phyloP scores from a whole-genome alignment of 257 asterid species.

The Solanum clarkiae region DNA sequence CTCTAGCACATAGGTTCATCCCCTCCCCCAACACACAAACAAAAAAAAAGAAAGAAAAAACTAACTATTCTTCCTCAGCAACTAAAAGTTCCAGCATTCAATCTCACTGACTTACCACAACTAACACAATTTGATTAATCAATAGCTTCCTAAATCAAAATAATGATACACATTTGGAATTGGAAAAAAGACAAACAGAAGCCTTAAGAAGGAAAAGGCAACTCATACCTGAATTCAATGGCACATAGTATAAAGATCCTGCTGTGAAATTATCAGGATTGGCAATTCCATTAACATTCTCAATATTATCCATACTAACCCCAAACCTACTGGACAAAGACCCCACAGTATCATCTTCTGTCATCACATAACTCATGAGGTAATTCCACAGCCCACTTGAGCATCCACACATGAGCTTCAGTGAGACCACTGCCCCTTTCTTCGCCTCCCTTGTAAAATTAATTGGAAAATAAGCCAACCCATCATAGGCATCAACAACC shows the following conservation, averaged over 20 bases:
- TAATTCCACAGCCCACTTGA: conserved; percentile 95
- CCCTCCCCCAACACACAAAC: background rate
- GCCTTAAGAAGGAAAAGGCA: background rate
- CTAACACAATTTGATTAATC: background rate
- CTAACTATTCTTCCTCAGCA: background rate
- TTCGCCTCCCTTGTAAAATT: conserved; percentile 64
- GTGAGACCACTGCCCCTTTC: conserved; percentile 71
- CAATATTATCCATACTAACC: conserved; percentile 94
- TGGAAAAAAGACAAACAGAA: background rate
- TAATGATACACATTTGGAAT: background rate
- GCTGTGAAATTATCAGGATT: conserved; percentile 83
- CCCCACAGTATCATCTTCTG: conserved; percentile 80
- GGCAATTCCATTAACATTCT: conserved; percentile 53
- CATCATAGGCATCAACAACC: conserved; percentile 61
- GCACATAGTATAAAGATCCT: conserved; percentile 72
- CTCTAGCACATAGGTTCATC: background rate
- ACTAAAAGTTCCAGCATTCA: conserved; percentile 6
- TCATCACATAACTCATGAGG: conserved; percentile 87
- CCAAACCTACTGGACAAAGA: conserved; percentile 92
- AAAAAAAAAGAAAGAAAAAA: background rate
- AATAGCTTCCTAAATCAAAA: background rate
- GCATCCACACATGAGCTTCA: conserved; percentile 83
- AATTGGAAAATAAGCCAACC: conserved; percentile 68
- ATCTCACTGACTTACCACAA: background rate
- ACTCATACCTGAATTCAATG: conserved; percentile 64